phyloP scores from a whole-genome alignment of 768 basidiomycete genomes.

The Leccinum broughii region DNA sequence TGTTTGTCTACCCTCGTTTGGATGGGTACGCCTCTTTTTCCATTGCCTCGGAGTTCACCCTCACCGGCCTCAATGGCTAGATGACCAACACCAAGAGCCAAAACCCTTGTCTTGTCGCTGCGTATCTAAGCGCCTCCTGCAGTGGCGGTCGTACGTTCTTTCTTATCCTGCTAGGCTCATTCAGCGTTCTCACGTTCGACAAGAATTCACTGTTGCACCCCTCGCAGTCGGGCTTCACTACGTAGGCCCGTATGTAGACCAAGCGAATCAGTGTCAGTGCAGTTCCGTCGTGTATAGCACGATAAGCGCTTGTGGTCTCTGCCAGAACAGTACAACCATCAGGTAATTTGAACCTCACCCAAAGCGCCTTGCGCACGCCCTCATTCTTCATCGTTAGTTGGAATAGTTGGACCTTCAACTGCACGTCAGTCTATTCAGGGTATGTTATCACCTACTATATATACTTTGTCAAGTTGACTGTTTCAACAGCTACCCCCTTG shows the following conservation, averaged over 20 bases:
- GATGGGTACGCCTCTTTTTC: conserved; percentile 27
- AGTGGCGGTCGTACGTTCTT: conserved; percentile 40
- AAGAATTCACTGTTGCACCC: conserved; percentile 41
- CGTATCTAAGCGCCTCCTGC: conserved; percentile 45
- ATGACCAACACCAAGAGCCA: conserved; percentile 46
- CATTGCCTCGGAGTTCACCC: not conserved
- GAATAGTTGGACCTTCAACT: conserved; percentile 51
- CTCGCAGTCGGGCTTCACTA: conserved; percentile 37
- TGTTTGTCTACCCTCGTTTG: conserved; percentile 22
- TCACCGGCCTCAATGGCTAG: conserved; percentile 11
- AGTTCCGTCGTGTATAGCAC: conserved; percentile 56
- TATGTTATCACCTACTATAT: conserved; percentile 9
- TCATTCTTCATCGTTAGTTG: conserved; percentile 40
- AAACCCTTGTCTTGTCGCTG: conserved; percentile 48
- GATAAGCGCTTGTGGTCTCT: conserved; percentile 57
- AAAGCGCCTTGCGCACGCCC: not conserved
- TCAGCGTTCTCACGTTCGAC: conserved; percentile 1
- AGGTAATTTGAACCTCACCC: conserved; percentile 25
- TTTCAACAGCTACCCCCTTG: conserved; percentile 42
- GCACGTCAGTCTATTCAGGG: conserved; percentile 37
- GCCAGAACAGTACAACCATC: conserved; percentile 47
- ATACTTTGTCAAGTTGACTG: not conserved
- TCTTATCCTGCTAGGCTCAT: conserved; percentile 6
- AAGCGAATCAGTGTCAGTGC: conserved; percentile 46
- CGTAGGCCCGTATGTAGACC: conserved; percentile 34